phyloP scores from a whole-genome alignment of 805 yeast species.

The Starmerella asiatica region DNA sequence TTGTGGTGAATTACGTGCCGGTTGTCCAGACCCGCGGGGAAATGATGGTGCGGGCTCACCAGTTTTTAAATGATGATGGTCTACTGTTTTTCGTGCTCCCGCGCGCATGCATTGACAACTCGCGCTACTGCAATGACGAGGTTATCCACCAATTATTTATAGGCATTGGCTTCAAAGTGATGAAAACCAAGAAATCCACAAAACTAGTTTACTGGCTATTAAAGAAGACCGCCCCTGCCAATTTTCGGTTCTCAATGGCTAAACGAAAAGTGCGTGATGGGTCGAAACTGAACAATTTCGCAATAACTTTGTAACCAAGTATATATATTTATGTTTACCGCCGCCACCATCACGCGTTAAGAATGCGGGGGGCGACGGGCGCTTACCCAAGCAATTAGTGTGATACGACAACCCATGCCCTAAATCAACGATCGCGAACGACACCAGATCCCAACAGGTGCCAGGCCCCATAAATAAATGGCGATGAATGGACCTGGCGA shows the following conservation, averaged over 20 bases:
- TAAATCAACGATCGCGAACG: not conserved
- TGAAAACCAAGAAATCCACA: constrained; percentile 42
- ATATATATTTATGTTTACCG: too few species aligned
- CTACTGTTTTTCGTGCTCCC: constrained; percentile 70
- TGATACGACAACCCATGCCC: not conserved
- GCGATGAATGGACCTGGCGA: constrained; percentile 15
- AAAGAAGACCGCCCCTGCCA: constrained; percentile 34
- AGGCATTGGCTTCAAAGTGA: constrained; percentile 44
- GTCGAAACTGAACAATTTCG: constrained; percentile 53
- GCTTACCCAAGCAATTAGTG: not conserved
- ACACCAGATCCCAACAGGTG: not conserved
- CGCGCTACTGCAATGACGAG: constrained; percentile 53
- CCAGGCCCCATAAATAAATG: not conserved
- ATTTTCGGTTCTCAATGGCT: constrained; percentile 7
- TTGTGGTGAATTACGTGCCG: constrained; percentile 83
- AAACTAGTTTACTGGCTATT: constrained; percentile 66
- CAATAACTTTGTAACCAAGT: constrained; percentile 33
- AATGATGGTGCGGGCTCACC: constrained; percentile 51
- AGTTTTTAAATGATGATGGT: constrained; percentile 35
- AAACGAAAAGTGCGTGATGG: constrained; percentile 41
- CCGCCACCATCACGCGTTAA: too few species aligned
- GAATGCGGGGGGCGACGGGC: not conserved
- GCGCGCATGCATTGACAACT: constrained; percentile 69
- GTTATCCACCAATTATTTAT: constrained; percentile 36
- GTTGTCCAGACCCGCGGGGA: constrained; percentile 55